Evolutionary conservation across 805 yeast genomes (phyloP), one percentile per base, ranked within the genome.

Genomic region (Cyberlindnera misumaiensis): DNA sequence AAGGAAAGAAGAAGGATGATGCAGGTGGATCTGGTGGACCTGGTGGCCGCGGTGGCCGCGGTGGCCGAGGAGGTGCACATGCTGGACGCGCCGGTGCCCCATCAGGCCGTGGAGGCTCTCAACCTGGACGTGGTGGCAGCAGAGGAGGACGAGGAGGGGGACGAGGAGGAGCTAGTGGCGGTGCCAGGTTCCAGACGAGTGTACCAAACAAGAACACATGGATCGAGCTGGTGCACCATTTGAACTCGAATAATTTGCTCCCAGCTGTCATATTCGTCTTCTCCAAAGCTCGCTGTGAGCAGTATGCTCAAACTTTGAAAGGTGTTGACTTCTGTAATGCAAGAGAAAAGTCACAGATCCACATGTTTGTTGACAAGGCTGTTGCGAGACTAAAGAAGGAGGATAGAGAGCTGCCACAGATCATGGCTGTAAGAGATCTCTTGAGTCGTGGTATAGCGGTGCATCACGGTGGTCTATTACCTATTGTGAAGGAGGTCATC

Each of bases 251-350:
- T 32, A 75, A 75, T 34, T 64, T 93, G n/a, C 65, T 89, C 20
- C 98, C 98, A 1, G 96, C 85, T 3, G 97, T 93, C 13, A 68
- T 86, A 4, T 93, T 93, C 56, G 97, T 93, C 2, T 93, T 93
- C 55, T 87, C 96, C 24, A 86, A 93, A 53, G 88, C 87, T 53
- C 74, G 88, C 51, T 88, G 97, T 62, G 97, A 90, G 60, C 94
- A 86, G 49, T 88, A 85, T 60, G 97, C 96, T 1, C 83, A 78
- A 48, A 75, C 88, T 39, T 61, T 93, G 35, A 64, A 72, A 8
- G 75, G 86, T 15, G 63, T 86, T 26, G 88, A 88, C 51, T 85
- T 87, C 59, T 83, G 94, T 55, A 79, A 72, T 36, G 82, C 83
- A n/a, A 77, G 72, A 43, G 97, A 93, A 53, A 80, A 83, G 48